Conservation (phyloP, 2,329 filamentous ascomycete species). For the Knoxdaviesia proteae region DNA sequence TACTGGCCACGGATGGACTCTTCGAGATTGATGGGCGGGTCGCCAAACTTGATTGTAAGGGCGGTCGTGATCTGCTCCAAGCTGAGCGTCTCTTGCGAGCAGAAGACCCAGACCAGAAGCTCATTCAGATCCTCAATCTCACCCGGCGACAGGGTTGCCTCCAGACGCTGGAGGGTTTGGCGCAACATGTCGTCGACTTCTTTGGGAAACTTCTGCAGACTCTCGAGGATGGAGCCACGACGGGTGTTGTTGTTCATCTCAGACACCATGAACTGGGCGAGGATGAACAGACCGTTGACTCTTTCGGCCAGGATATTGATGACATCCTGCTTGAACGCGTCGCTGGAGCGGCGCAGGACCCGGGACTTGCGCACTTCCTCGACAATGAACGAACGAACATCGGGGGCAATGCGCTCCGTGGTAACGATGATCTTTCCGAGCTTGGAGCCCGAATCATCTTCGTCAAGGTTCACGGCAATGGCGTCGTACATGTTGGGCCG, state of each 20-base stretch:
- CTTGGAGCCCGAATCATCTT: constrained; percentile 10
- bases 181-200: constrained; percentile 21
- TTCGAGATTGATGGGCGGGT: constrained; percentile 18
- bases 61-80: constrained; percentile 22
- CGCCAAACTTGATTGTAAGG: constrained; percentile 19
- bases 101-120: constrained; percentile 23
- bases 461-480: constrained; percentile 14
- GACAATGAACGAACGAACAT: constrained; percentile 21
- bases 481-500: constrained; percentile 19
- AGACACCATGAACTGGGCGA: constrained; percentile 27
- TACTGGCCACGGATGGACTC: constrained; percentile 22
- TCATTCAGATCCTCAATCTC: constrained; percentile 23
- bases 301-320: constrained; percentile 18
- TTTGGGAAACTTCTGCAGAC: constrained; percentile 21
- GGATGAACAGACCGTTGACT: constrained; percentile 25
- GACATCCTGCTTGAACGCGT: constrained; percentile 16
- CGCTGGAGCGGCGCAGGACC: constrained; percentile 13
- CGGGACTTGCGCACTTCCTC: constrained; percentile 18
- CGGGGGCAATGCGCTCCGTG: constrained; percentile 17
- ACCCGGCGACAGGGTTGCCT: constrained; percentile 16
- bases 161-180: constrained; percentile 19
- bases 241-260: constrained; percentile 24
- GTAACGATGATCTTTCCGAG: constrained; percentile 21
- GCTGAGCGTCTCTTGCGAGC: constrained; percentile 20
- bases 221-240: constrained; percentile 20